phyloP scores from a whole-genome alignment of 495 filamentous ascomycete species.

The Aspergillus avenaceus region DNA sequence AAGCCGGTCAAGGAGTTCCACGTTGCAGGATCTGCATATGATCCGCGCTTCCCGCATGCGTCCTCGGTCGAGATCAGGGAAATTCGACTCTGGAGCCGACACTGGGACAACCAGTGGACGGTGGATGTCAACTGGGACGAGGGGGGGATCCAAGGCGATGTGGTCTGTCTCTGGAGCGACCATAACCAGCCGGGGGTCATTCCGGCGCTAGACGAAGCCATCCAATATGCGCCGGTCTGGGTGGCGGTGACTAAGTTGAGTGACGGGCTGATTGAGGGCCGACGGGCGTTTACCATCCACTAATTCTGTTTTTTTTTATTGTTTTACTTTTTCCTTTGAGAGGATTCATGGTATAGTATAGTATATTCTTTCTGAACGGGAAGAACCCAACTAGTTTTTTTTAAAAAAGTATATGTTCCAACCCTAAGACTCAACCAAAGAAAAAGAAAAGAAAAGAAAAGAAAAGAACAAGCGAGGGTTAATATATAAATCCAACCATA shows the following conservation, averaged over 20 bases:
- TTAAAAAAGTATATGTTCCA: too few relatives aligned
- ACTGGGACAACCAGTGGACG: slow-evolving; percentile 70
- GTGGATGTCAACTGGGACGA: slow-evolving; percentile 67
- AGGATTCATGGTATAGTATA: not conserved
- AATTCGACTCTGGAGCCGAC: slow-evolving; percentile 67
- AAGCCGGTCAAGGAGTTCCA: slow-evolving; percentile 56
- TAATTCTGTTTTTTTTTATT: not conserved
- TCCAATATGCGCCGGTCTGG: slow-evolving; percentile 74
- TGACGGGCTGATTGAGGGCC: slow-evolving; percentile 80
- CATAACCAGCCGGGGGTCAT: slow-evolving; percentile 67
- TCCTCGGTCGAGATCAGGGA: slow-evolving; percentile 50
- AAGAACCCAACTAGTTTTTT: too few relatives aligned
- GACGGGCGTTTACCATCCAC: slow-evolving; percentile 51
- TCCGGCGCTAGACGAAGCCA: slow-evolving; percentile 80
- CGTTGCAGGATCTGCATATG: slow-evolving; percentile 52
- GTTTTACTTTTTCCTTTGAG: not conserved
- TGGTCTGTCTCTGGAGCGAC: slow-evolving; percentile 88
- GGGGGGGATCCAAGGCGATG: slow-evolving; percentile 54
- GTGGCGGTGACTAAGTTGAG: slow-evolving; percentile 65
- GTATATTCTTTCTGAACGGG: not conserved
- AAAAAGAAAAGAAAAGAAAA: too few relatives aligned
- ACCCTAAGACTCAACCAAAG: too few relatives aligned
- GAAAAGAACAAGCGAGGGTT: too few relatives aligned
- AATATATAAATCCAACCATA: too few relatives aligned
- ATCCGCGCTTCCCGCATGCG: slow-evolving; percentile 54